Conservation (phyloP, 2,329 filamentous ascomycete species). For the Aspergillus floridensis region DNA sequence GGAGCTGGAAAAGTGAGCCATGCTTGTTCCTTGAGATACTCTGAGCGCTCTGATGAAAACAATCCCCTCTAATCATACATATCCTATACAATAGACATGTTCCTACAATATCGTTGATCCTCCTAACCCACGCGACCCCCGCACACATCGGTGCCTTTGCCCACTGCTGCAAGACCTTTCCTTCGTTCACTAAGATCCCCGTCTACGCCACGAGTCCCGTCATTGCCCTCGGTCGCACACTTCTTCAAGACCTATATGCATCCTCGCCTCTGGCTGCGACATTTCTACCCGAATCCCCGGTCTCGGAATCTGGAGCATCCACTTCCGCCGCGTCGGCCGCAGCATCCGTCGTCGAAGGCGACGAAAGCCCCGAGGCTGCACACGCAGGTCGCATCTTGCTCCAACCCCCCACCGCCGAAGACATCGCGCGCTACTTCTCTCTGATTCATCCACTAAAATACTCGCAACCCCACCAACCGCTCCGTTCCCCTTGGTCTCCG, state of each 20-base stretch:
- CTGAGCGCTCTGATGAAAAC: neutral
- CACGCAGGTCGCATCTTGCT: constrained; percentile 51
- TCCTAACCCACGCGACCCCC: constrained; percentile 89
- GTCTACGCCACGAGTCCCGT: constrained; percentile 93
- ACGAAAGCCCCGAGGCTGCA: constrained; percentile 32
- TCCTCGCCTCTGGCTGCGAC: constrained; percentile 86
- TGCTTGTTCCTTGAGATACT: neutral
- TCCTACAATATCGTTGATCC: constrained; percentile 85
- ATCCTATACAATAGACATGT: constrained; percentile 63
- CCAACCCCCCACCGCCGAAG: constrained; percentile 73
- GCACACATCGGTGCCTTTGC: constrained; percentile 90
- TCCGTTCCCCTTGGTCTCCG: constrained; percentile 81
- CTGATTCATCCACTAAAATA: constrained; percentile 92
- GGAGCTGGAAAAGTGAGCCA: constrained; percentile 78
- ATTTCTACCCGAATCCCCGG: constrained; percentile 69
- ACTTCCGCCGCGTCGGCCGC: constrained; percentile 39
- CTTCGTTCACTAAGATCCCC: constrained; percentile 85
- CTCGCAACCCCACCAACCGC: constrained; percentile 89
- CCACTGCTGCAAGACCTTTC: constrained; percentile 95
- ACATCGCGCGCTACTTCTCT: constrained; percentile 89
- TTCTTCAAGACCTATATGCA: constrained; percentile 87
- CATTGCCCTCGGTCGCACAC: constrained; percentile 84
- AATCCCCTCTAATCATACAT: neutral
- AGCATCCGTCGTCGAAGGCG: constrained; percentile 26
- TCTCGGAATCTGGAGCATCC: constrained; percentile 58